Conservation (phyloP, 179 eudicot species). For the Silene coronaria region DNA sequence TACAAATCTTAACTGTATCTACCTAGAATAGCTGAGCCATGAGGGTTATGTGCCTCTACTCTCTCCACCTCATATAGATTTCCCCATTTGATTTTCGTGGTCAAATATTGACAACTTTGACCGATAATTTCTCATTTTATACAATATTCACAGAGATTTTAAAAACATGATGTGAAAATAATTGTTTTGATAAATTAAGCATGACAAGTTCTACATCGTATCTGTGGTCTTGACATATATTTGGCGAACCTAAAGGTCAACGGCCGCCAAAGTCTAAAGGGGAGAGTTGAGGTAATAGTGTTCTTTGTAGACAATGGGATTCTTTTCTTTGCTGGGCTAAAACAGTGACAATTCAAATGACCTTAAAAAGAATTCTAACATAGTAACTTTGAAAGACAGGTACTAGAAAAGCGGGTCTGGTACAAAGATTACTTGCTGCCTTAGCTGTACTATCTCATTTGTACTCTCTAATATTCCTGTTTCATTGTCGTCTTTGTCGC, state of each 20-base stretch:
- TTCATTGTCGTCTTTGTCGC: not conserved
- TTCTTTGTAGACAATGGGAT: not conserved
- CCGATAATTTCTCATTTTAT: not conserved
- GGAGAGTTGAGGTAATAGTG: not conserved
- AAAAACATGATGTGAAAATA: no score
- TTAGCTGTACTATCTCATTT: not conserved
- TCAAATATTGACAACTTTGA: not conserved
- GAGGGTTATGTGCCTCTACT: not conserved
- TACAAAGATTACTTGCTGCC: not conserved
- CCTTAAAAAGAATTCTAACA: not conserved
- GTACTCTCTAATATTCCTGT: slow-evolving; percentile 1
- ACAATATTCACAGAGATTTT: not conserved
- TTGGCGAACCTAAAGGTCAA: no score
- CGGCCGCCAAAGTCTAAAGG: no score
- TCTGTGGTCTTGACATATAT: no score
- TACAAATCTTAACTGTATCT: not conserved
- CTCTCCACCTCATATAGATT: not conserved
- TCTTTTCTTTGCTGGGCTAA: not conserved
- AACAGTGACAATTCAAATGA: not conserved
- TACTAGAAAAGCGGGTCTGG: not conserved
- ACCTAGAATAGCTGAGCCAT: not conserved
- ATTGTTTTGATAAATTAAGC: no score
- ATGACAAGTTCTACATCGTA: no score
- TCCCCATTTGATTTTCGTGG: not conserved
- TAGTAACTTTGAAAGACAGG: slow-evolving; percentile 1